These are phyloP conservation scores for Puccinia triticina DNA, from an alignment of 1,284 basidiomycete genomes.

Conservation along the genomic window DNA sequence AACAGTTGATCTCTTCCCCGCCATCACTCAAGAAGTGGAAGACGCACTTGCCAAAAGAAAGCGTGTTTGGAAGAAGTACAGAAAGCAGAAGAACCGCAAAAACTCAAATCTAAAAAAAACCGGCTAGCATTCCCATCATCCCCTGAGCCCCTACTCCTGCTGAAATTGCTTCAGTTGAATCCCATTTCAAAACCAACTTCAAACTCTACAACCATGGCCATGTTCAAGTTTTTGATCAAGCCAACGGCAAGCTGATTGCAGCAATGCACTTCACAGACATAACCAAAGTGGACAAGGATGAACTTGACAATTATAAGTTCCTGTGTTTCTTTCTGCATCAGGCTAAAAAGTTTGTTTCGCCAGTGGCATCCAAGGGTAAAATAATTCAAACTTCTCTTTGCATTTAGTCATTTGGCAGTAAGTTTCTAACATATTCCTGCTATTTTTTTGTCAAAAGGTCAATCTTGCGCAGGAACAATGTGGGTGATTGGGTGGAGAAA, in stretches of 20 bases:
- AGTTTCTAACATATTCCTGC: background rate
- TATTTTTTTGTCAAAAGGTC: background rate
- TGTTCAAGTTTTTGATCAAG: background rate
- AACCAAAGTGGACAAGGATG: background rate
- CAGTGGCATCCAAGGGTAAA: background rate
- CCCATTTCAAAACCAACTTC: background rate
- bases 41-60: no score
- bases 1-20: no score
- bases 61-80: no score
- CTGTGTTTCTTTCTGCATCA: background rate
- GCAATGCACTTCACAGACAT: background rate
- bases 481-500: background rate
- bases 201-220: background rate
- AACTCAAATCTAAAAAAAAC: background rate
- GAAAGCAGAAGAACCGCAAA: background rate
- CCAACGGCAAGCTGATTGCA: background rate
- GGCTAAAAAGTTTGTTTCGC: background rate
- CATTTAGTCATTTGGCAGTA: background rate
- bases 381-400: no score
- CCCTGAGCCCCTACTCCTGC: background rate
- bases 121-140: background rate
- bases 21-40: no score
- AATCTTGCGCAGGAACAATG: background rate
- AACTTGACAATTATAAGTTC: background rate
- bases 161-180: background rate